Evolutionary conservation across 2,329 filamentous ascomycete genomes (phyloP).

Genomic region (Ophiocordyceps camponoti-floridani): DNA sequence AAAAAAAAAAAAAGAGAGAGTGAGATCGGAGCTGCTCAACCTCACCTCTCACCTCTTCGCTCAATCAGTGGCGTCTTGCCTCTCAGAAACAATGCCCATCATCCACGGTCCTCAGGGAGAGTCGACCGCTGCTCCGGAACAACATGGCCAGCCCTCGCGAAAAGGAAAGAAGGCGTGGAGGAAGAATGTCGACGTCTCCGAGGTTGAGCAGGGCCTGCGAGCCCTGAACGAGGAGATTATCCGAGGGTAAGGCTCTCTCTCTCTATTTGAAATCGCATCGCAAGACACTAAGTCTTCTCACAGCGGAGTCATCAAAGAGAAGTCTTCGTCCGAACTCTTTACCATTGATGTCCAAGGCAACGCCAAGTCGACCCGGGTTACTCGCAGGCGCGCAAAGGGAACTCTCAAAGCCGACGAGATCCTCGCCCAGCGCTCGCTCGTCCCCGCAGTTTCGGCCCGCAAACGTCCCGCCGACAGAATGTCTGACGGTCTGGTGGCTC

Average conservation of each 20-base stretch:
- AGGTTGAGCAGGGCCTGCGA: conserved; percentile 68
- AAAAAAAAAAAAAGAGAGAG: neutral
- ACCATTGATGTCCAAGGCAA: conserved; percentile 62
- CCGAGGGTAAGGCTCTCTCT: conserved; percentile 43
- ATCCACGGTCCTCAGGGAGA: conserved; percentile 25
- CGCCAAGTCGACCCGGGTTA: conserved; percentile 42
- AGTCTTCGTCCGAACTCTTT: conserved; percentile 70
- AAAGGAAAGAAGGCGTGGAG: conserved; percentile 99
- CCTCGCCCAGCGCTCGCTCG: conserved; percentile 62
- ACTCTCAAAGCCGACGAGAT: conserved; percentile 83
- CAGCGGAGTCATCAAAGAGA: conserved; percentile 75
- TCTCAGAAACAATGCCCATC: conserved; percentile 31
- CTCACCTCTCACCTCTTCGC: no score
- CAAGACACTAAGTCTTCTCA: conserved; percentile 6
- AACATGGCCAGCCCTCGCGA: conserved; percentile 74
- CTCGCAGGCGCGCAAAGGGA: conserved; percentile 52
- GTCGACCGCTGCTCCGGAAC: conserved; percentile 47
- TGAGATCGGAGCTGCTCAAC: no score
- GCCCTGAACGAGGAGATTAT: conserved; percentile 80
- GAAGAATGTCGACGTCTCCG: conserved; percentile 89
- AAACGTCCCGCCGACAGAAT: conserved; percentile 59
- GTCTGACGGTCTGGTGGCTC: conserved; percentile 52
- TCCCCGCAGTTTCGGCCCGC: conserved; percentile 59
- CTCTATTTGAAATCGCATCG: no score
- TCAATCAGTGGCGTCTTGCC: neutral